A percentile compares a stretch with the other conserved stretches of the same genome.
Evolutionary conservation across 2,329 filamentous ascomycete genomes (phyloP).

Genomic region (Cryoendolithus antarcticus): DNA sequence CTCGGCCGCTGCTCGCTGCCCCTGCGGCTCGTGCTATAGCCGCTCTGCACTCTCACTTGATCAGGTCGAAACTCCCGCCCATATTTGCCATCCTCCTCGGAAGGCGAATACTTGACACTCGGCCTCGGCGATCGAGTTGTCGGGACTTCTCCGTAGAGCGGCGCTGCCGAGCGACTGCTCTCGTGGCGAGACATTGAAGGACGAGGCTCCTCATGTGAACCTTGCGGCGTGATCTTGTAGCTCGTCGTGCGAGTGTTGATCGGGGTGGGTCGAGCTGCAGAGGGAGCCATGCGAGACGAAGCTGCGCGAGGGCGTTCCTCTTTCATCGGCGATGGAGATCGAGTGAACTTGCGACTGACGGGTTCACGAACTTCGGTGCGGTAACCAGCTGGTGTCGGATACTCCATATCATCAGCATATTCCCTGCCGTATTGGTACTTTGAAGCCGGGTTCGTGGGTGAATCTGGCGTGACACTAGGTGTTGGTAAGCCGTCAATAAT

Average conservation of each 20-base stretch:
- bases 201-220: conserved; percentile 9
- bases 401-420: conserved; percentile 21
- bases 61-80: conserved; percentile 22
- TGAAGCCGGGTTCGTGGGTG: conserved; percentile 6
- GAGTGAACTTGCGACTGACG: conserved; percentile 10
- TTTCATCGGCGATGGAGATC: conserved; percentile 17
- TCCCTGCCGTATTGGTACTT: conserved; percentile 16
- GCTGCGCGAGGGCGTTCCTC: conserved; percentile 9
- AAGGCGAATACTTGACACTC: conserved; percentile 19
- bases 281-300: conserved; percentile 13
- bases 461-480: conserved; percentile 17
- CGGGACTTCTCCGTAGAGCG: conserved; percentile 5
- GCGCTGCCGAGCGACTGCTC: conserved; percentile 3
- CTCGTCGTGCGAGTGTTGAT: conserved; percentile 14
- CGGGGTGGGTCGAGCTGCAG: conserved; percentile 9
- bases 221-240: conserved; percentile 16
- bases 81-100: conserved; percentile 21
- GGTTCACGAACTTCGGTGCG: conserved; percentile 15
- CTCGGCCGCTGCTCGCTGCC: conserved; percentile 9
- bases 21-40: conserved; percentile 8
- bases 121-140: conserved; percentile 3
- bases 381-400: conserved; percentile 19
- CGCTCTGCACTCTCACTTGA: conserved; percentile 23
- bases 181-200: conserved; percentile 9
- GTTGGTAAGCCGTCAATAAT: conserved; percentile 15